A percentile compares a stretch with the other conserved stretches of the same genome.
Conservation (phyloP, 768 basidiomycete genomes). For the Trametes elegans region DNA sequence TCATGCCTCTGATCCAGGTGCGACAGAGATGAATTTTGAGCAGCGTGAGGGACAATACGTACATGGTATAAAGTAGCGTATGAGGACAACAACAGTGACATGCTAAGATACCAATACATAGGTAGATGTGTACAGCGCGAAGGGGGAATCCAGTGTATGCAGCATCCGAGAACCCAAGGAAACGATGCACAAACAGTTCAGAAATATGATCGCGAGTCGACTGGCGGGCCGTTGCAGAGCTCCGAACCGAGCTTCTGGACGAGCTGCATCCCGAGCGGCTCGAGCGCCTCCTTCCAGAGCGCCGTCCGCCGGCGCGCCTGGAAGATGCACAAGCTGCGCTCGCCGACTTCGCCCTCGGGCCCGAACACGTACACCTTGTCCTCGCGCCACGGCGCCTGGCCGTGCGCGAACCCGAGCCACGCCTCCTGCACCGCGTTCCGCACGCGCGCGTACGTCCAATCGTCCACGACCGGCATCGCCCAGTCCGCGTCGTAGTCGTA, state of each 20-base stretch:
- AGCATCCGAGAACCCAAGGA: background rate
- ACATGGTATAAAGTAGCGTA: constrained; percentile 2
- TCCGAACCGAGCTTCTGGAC: constrained; percentile 75
- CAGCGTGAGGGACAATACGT: background rate
- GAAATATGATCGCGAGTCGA: constrained; percentile 17
- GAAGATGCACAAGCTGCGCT: constrained; percentile 63
- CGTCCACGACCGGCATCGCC: constrained; percentile 58
- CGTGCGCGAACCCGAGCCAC: constrained; percentile 76
- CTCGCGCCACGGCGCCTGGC: constrained; percentile 68
- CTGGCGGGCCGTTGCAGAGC: constrained; percentile 64
- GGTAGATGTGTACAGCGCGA: background rate
- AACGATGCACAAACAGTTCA: background rate
- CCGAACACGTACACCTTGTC: constrained; percentile 78
- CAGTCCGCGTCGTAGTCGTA: constrained; percentile 39
- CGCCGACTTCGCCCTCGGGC: constrained; percentile 79
- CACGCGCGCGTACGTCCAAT: constrained; percentile 63
- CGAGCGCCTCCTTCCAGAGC: constrained; percentile 64
- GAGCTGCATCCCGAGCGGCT: constrained; percentile 62
- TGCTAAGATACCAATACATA: constrained; percentile 10
- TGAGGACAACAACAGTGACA: background rate
- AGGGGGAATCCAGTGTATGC: background rate
- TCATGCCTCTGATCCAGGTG: background rate
- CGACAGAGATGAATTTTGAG: background rate
- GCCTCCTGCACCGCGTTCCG: constrained; percentile 69
- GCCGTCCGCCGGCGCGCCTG: constrained; percentile 57